Conservation (phyloP, 805 yeast genomes). For the Ogataea allantospora region DNA sequence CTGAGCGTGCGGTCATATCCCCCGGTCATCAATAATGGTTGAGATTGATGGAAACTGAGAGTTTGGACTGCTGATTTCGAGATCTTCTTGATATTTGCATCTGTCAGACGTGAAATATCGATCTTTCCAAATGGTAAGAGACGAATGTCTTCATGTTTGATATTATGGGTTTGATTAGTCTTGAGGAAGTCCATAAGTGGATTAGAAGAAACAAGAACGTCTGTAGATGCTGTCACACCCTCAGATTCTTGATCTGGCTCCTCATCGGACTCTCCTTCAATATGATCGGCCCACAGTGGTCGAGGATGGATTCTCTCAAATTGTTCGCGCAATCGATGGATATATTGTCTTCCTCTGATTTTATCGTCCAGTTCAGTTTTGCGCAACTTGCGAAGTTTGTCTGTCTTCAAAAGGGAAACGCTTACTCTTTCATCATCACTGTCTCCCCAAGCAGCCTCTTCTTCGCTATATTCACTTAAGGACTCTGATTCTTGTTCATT, state of each 20-base stretch:
- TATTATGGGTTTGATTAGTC: conserved; percentile 32
- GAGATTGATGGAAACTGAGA: conserved; percentile 77
- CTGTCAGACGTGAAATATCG: conserved; percentile 79
- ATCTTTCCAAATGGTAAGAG: conserved; percentile 67
- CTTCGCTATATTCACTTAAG: conserved; percentile 27
- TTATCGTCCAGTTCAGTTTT: conserved; percentile 41
- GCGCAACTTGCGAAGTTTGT: conserved; percentile 71
- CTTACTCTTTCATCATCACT: conserved; percentile 80
- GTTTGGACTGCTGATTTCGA: conserved; percentile 84
- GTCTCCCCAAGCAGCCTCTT: conserved; percentile 70
- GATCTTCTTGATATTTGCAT: conserved; percentile 71
- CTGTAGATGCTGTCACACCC: conserved; percentile 14
- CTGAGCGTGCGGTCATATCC: conserved; percentile 91
- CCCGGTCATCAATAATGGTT: conserved; percentile 82
- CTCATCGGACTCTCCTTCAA: conserved; percentile 52
- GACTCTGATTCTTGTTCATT: conserved; percentile 30
- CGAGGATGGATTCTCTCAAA: conserved; percentile 69
- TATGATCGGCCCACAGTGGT: conserved; percentile 76
- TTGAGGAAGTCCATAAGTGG: conserved; percentile 34
- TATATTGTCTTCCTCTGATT: conserved; percentile 34
- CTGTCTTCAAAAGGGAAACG: conserved; percentile 58
- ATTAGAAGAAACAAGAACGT: conserved; percentile 29
- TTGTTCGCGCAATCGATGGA: conserved; percentile 52
- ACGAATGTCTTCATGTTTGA: conserved; percentile 37
- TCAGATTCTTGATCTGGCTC: conserved; percentile 17